Evolutionary conservation across 2,329 filamentous ascomycete species (phyloP), one percentile per base, ranked within the genome.

Genomic region (Fusarium lyarnte): DNA sequence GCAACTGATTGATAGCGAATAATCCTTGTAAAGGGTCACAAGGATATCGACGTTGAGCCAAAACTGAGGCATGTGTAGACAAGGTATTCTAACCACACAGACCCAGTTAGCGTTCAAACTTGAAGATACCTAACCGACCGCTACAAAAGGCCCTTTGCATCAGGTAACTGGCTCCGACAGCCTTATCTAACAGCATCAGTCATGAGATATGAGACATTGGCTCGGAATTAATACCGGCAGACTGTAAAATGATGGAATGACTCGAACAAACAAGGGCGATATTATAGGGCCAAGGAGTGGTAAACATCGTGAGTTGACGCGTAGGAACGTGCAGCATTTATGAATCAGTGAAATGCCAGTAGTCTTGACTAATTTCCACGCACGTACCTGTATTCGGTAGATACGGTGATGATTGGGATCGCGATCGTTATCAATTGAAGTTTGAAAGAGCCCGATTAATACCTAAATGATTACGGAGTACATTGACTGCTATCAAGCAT

Each of bases 261-360:
- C 70, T 72, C 60, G 33, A 53, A 27, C n/a, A 46, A 53, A 54
- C 36, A 61, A 57, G 57, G 66, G 60, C 53, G 43, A 52, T 31
- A 41, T 54, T 46, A 25, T 13, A 33, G 29, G 29, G 14, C 27
- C 10, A 17, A 25, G 38, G 6, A 39, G n/a, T 41, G 12, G 35
- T 58, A 31, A 36, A 43, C 23, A 57, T 60, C 19, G 25, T 14
- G 47, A 35, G 65, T 43, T 7, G 35, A 38, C 31, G 52, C 33
- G 27, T 12, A 62, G 63, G 70, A 74, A 76, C 70, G 66, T 67
- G 53, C 27, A 41, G 21, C 38, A 45, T 25, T 53, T 33, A 17
- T 67, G 59, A 71, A 69, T 68, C 64, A 76, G 31, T 39, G 14
- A 42, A 75, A 77, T 77, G 41, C 75, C 72, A 77, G 72, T 57